These are phyloP conservation scores for Moricandia arvensis DNA, from an alignment of 345 rosid species.

Conservation along the genomic window DNA sequence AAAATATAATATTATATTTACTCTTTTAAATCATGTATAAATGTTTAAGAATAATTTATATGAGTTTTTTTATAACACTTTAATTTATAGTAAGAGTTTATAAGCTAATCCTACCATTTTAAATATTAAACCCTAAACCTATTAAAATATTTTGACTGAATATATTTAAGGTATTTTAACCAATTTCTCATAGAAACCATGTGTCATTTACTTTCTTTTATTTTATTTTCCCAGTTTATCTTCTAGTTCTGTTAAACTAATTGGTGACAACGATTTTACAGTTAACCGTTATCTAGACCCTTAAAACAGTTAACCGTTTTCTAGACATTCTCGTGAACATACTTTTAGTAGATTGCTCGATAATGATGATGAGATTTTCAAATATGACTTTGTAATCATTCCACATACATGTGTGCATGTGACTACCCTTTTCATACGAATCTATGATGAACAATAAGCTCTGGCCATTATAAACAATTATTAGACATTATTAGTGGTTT, in stretches of 20 bases:
- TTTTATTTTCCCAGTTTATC: too few species aligned
- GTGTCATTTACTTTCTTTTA: neutral
- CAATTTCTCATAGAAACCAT: neutral
- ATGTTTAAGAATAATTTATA: neutral
- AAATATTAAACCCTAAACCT: neutral
- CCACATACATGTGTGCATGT: conserved; percentile 34
- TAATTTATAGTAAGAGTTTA: neutral
- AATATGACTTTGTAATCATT: conserved; percentile 22
- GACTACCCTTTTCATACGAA: conserved; percentile 31
- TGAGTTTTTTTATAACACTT: too few species aligned
- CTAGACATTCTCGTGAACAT: conserved; percentile 1
- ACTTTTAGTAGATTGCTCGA: conserved; percentile 2
- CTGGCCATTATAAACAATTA: conserved; percentile 28
- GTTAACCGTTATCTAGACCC: neutral
- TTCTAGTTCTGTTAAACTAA: neutral
- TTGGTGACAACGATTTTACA: neutral
- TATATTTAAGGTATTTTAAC: too few species aligned
- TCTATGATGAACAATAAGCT: conserved; percentile 21
- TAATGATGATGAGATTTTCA: conserved; percentile 13
- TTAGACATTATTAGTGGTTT: conserved; percentile 1
- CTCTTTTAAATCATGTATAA: too few species aligned
- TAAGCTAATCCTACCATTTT: neutral
- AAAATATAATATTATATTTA: too few species aligned
- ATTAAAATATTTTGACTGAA: neutral
- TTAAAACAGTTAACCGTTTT: conserved; percentile 2